Conservation (phyloP, 768 basidiomycete genomes). For the Amyloporia xantha region DNA sequence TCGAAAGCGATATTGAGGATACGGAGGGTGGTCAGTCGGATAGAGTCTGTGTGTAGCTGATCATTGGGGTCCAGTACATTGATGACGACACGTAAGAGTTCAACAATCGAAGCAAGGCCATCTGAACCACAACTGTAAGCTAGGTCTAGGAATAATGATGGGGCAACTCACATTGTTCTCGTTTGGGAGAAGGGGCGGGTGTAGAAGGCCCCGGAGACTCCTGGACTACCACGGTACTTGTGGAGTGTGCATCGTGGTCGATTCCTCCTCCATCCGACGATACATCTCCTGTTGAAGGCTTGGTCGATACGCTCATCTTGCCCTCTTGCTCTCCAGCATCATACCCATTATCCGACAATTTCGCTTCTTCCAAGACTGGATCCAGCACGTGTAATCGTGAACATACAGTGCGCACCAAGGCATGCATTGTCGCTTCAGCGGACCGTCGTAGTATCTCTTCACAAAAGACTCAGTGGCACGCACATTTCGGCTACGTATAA, state of each 20-base stretch:
- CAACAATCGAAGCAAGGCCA: slow-evolving; percentile 87
- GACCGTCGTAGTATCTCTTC: slow-evolving; percentile 82
- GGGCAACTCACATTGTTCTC: slow-evolving; percentile 1
- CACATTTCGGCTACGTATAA: neutral
- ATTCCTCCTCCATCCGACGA: neutral
- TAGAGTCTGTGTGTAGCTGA: slow-evolving; percentile 93
- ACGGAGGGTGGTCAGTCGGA: slow-evolving; percentile 80
- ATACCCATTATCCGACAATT: slow-evolving; percentile 43
- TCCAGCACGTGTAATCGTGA: slow-evolving; percentile 61
- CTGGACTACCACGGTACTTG: neutral
- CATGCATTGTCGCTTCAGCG: slow-evolving; percentile 86
- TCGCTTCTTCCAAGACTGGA: slow-evolving; percentile 61
- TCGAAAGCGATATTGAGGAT: slow-evolving; percentile 88
- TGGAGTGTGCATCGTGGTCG: neutral
- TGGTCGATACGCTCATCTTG: slow-evolving; percentile 50
- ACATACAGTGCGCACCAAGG: slow-evolving; percentile 79
- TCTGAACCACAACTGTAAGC: slow-evolving; percentile 34
- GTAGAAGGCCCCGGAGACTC: neutral
- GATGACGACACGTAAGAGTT: slow-evolving; percentile 89
- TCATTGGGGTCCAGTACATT: slow-evolving; percentile 94
- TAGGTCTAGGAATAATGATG: neutral
- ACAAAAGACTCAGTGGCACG: neutral
- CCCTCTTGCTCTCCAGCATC: slow-evolving; percentile 51
- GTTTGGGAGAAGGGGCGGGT: neutral
- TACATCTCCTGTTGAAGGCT: slow-evolving; percentile 13